These are phyloP conservation scores for Thelonectria discophora DNA, from an alignment of 2,329 filamentous ascomycete species.

Conservation along the genomic window DNA sequence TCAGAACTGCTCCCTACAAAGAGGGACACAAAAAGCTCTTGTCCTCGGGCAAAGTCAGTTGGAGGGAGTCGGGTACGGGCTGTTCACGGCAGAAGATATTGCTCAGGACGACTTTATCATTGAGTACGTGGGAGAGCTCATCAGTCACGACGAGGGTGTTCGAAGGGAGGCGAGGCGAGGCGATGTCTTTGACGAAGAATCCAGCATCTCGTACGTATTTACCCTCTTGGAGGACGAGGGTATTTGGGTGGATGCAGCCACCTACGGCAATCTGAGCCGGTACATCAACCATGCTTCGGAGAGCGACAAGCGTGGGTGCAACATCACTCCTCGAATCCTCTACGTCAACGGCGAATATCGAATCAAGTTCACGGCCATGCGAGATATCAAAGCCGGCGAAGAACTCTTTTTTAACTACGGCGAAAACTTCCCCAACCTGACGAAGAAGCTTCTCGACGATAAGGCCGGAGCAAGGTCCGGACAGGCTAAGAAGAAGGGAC, in stretches of 20 bases:
- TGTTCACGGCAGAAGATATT: slow-evolving; percentile 76
- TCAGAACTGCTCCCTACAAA: slow-evolving; percentile 77
- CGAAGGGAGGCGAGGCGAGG: slow-evolving; percentile 70
- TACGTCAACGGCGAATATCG: slow-evolving; percentile 80
- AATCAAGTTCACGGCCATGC: slow-evolving; percentile 76
- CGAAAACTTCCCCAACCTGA: slow-evolving; percentile 71
- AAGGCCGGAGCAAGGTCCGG: slow-evolving; percentile 47
- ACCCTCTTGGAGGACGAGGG: slow-evolving; percentile 67
- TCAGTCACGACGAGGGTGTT: slow-evolving; percentile 74
- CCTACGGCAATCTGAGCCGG: slow-evolving; percentile 80
- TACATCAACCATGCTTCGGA: slow-evolving; percentile 82
- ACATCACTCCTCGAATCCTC: slow-evolving; percentile 70
- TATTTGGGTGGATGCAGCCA: slow-evolving; percentile 77
- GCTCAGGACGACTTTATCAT: slow-evolving; percentile 76
- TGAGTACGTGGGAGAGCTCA: slow-evolving; percentile 83
- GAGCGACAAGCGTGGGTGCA: slow-evolving; percentile 62
- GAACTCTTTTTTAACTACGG: slow-evolving; percentile 87
- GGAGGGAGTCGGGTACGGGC: slow-evolving; percentile 74
- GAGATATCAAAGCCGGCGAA: slow-evolving; percentile 74
- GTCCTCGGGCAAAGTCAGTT: slow-evolving; percentile 76
- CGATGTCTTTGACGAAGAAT: slow-evolving; percentile 67
- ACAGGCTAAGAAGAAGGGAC: slow-evolving; percentile 40
- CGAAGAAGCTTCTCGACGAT: slow-evolving; percentile 52
- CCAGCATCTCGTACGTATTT: slow-evolving; percentile 72
- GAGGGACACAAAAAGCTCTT: slow-evolving; percentile 70